Conservation (phyloP, 2,329 filamentous ascomycete genomes). For the Alternaria atra region DNA sequence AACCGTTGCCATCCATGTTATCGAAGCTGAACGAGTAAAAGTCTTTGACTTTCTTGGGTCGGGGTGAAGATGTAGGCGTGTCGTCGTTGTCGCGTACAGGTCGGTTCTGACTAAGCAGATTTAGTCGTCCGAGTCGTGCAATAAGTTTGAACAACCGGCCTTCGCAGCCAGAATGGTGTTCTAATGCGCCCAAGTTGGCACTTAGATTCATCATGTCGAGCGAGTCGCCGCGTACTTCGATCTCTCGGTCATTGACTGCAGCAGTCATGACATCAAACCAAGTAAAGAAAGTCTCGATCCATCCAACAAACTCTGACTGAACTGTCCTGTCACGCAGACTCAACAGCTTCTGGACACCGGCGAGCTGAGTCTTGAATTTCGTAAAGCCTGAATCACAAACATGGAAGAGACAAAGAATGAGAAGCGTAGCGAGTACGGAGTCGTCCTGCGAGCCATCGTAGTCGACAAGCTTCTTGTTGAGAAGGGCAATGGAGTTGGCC, state of each 20-base stretch:
- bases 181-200: slow-evolving; percentile 75
- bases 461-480: slow-evolving; percentile 86
- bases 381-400: slow-evolving; percentile 93
- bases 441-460: slow-evolving; percentile 79
- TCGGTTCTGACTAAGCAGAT: slow-evolving; percentile 78
- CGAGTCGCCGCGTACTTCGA: slow-evolving; percentile 73
- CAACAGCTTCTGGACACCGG: slow-evolving; percentile 89
- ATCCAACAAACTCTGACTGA: slow-evolving; percentile 74
- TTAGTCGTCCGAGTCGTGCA: slow-evolving; percentile 82
- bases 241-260: slow-evolving; percentile 89
- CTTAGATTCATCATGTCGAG: slow-evolving; percentile 71
- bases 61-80: slow-evolving; percentile 46
- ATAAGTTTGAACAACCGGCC: slow-evolving; percentile 86
- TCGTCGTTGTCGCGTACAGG: slow-evolving; percentile 53
- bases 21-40: slow-evolving; percentile 64
- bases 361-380: slow-evolving; percentile 92
- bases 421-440: slow-evolving; percentile 84
- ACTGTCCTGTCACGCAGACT: slow-evolving; percentile 73
- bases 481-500: slow-evolving; percentile 79
- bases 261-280: slow-evolving; percentile 95
- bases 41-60: slow-evolving; percentile 52
- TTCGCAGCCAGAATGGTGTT: slow-evolving; percentile 90
- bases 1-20: slow-evolving; percentile 74
- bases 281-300: slow-evolving; percentile 93
- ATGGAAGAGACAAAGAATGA: slow-evolving; percentile 89